These are phyloP conservation scores for Coix lacrymajobi DNA, from an alignment of 176 grass and related monocot genomes.

Conservation along the genomic window DNA sequence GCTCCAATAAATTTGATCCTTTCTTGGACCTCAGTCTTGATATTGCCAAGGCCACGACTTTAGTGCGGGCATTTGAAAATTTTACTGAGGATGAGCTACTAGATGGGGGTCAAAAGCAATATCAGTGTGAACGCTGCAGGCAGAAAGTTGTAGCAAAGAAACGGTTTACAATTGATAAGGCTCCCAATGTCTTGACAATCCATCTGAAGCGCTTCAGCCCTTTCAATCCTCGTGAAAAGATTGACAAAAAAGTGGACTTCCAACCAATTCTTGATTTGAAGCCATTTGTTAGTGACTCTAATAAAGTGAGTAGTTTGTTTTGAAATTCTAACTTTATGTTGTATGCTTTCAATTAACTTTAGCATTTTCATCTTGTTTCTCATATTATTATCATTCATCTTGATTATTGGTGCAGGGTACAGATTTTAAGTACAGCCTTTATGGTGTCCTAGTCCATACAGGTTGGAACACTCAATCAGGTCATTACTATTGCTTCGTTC, in stretches of 20 bases:
- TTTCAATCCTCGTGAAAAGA: slow-evolving; percentile 82
- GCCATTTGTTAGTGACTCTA: slow-evolving; percentile 83
- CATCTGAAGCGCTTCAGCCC: slow-evolving; percentile 93
- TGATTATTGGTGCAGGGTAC: slow-evolving; percentile 40
- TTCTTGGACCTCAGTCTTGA: slow-evolving; percentile 98
- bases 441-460: slow-evolving; percentile 95
- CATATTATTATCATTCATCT: background rate
- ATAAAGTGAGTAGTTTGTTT: slow-evolving; percentile 54
- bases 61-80: slow-evolving; percentile 68
- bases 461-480: slow-evolving; percentile 90
- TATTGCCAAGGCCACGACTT: slow-evolving; percentile 81
- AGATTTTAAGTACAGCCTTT: slow-evolving; percentile 84
- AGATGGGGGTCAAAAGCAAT: slow-evolving; percentile 78
- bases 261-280: slow-evolving; percentile 68
- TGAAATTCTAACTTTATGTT: slow-evolving; percentile 12
- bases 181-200: slow-evolving; percentile 82
- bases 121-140: slow-evolving; percentile 83
- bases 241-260: slow-evolving; percentile 88
- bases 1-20: slow-evolving; percentile 90
- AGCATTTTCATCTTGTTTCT: background rate
- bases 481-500: slow-evolving; percentile 96
- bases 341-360: background rate
- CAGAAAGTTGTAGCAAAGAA: slow-evolving; percentile 92
- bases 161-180: slow-evolving; percentile 73
- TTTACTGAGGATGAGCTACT: slow-evolving; percentile 78